Conservation (phyloP, 2,329 filamentous ascomycete genomes). For the Beauveria sp. region DNA sequence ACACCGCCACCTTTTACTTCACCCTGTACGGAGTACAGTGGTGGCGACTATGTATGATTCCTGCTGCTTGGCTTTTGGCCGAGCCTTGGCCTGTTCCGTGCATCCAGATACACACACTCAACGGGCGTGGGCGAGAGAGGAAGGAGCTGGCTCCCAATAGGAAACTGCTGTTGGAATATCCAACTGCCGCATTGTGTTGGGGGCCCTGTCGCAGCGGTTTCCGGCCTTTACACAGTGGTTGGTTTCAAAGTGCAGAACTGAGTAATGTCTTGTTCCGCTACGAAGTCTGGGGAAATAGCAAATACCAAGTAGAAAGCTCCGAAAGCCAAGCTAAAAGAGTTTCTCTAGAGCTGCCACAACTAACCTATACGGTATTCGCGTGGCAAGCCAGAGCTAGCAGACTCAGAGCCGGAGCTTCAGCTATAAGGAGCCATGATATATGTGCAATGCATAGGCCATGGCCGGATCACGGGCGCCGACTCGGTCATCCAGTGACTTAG, state of each 20-base stretch:
- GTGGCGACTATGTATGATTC: no score
- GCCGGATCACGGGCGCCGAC: not conserved
- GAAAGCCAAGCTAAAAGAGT: not conserved
- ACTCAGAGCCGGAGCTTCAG: not conserved
- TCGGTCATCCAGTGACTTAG: not conserved
- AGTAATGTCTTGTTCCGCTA: not conserved
- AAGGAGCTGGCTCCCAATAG: no score
- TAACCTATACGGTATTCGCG: not conserved
- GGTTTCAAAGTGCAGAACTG: slow-evolving; percentile 1
- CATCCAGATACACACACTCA: no score
- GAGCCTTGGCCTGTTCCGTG: no score
- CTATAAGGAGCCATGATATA: not conserved
- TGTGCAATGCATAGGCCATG: not conserved
- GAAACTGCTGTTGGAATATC: no score
- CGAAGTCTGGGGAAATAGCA: not conserved
- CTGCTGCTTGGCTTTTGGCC: no score
- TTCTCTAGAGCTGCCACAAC: not conserved
- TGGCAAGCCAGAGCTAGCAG: not conserved
- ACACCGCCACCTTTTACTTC: not conserved
- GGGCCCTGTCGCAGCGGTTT: no score
- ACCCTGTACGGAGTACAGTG: no score
- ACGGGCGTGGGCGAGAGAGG: no score
- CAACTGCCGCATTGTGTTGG: no score
- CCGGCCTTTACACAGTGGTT: no score
- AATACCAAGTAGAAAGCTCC: not conserved